Conservation (phyloP, 176 grass and related monocot species). For the Triticum monococcum region DNA sequence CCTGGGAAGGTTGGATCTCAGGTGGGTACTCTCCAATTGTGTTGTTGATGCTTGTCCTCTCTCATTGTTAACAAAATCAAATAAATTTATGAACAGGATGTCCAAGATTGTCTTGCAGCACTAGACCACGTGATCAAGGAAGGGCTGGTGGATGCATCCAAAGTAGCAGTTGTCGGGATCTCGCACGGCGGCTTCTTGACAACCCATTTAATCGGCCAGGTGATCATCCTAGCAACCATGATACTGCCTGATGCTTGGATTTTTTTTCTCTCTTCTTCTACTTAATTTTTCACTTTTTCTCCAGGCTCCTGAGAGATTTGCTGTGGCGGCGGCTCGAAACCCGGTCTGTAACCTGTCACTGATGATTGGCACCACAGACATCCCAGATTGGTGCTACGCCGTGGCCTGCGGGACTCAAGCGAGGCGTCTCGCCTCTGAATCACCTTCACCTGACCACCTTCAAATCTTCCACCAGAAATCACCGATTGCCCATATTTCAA, state of each 20-base stretch:
- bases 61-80: background rate
- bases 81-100: conserved; percentile 43
- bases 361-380: conserved; percentile 87
- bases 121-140: conserved; percentile 62
- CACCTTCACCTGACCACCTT: conserved; percentile 51
- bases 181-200: conserved; percentile 91
- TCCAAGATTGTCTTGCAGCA: conserved; percentile 67
- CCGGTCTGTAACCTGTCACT: conserved; percentile 81
- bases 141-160: conserved; percentile 56
- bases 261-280: background rate
- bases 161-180: conserved; percentile 79
- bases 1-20: conserved; percentile 83
- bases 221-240: conserved; percentile 24
- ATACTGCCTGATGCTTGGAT: background rate
- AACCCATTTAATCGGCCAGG: conserved; percentile 88
- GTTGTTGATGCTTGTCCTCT: background rate
- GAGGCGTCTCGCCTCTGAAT: conserved; percentile 63
- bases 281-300: background rate
- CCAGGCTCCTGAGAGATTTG: conserved; percentile 77
- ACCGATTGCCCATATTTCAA: conserved; percentile 64
- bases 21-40: conserved; percentile 32
- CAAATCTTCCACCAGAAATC: conserved; percentile 70
- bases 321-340: conserved; percentile 65
- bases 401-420: conserved; percentile 61
- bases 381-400: conserved; percentile 78